Evolutionary conservation across 441 rosid species (phyloP).

Genomic region (Breynia disticha): DNA sequence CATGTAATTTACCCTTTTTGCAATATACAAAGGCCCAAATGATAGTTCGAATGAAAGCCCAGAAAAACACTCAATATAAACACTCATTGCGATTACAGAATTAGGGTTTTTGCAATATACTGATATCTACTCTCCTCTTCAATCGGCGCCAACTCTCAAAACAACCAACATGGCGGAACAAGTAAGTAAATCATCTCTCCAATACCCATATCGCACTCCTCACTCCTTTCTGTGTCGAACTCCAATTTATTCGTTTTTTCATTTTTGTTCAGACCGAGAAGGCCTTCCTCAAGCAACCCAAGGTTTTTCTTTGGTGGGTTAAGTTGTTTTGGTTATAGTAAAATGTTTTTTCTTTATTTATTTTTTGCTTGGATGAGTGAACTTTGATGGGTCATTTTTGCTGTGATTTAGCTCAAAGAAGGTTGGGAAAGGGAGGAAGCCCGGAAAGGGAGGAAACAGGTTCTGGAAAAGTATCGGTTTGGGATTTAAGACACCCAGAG

Average conservation of each 20-base stretch:
- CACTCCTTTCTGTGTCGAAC: neutral
- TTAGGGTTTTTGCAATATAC: too few species aligned
- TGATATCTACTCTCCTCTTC: too few species aligned
- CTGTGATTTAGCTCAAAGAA: conserved; percentile 45
- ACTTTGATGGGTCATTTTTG: too few species aligned
- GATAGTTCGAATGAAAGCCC: too few species aligned
- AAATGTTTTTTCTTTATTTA: neutral
- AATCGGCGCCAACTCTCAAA: too few species aligned
- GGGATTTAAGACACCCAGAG: conserved; percentile 81
- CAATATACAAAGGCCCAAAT: too few species aligned
- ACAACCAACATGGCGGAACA: too few species aligned
- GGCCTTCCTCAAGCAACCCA: conserved; percentile 72
- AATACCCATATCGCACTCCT: neutral
- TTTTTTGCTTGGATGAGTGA: neutral
- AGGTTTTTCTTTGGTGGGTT: conserved; percentile 57
- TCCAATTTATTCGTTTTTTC: neutral
- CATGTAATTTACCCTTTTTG: too few species aligned
- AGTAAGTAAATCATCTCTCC: too few species aligned
- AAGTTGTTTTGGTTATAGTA: neutral
- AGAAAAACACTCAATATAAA: too few species aligned
- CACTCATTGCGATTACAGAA: too few species aligned
- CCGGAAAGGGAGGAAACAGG: conserved; percentile 78
- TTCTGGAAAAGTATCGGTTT: conserved; percentile 70
- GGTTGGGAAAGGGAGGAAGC: conserved; percentile 61
- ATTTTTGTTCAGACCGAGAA: conserved; percentile 45